phyloP scores from a whole-genome alignment of 176 grass and related monocot genomes.

The Hyparrhenia diplandra region DNA sequence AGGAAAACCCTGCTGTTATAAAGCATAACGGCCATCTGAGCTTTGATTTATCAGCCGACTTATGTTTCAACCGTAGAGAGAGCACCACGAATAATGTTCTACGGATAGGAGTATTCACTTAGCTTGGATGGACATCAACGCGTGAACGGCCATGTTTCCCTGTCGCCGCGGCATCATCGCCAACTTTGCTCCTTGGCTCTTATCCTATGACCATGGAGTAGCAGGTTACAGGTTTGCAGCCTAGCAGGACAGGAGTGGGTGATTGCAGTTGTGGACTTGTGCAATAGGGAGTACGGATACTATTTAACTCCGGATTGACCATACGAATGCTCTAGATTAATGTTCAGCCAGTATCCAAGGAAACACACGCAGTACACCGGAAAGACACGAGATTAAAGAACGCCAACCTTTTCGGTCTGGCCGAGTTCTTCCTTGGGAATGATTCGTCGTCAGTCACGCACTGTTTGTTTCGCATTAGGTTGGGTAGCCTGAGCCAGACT shows the following conservation, averaged over 20 bases:
- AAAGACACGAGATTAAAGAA: not conserved
- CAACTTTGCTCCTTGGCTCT: too few species aligned
- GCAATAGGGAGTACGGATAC: not conserved
- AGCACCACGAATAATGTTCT: not conserved
- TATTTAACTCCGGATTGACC: not conserved
- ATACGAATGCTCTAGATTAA: not conserved
- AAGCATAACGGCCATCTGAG: not conserved
- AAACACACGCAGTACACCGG: not conserved
- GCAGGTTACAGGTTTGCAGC: not conserved
- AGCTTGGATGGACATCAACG: too few species aligned
- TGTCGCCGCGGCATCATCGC: too few species aligned
- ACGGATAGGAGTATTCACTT: too few species aligned
- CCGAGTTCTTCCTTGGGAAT: too few species aligned
- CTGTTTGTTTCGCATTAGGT: not conserved
- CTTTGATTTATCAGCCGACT: too few species aligned
- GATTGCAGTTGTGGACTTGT: not conserved
- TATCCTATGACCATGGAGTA: not conserved
- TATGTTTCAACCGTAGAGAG: too few species aligned
- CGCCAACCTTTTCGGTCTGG: not conserved
- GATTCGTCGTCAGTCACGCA: too few species aligned
- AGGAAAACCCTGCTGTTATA: too few species aligned
- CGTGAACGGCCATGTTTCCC: too few species aligned
- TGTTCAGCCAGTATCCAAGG: too few species aligned
- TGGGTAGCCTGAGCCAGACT: not conserved
- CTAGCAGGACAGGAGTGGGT: not conserved